Evolutionary conservation across 306 rosid genomes (phyloP).

Genomic region (Quillaja saponaria): DNA sequence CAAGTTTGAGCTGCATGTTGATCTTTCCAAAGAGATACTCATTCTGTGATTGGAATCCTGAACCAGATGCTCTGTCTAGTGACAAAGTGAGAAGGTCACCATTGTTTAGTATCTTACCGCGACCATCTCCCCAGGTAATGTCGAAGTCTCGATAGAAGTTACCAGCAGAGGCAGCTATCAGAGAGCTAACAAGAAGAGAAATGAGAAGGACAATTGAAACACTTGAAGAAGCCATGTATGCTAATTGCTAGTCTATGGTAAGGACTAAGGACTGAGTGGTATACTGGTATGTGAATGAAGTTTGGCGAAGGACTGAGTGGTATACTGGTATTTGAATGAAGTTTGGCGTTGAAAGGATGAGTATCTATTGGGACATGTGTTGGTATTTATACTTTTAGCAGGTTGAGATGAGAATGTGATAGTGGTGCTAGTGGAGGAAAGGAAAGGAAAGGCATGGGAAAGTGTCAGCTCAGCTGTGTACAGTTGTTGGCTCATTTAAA

Average conservation of each 20-base stretch:
- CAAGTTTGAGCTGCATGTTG: slow-evolving; percentile 82
- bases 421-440: too few relatives aligned
- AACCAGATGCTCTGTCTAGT: slow-evolving; percentile 62
- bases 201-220: slow-evolving; percentile 10
- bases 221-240: slow-evolving; percentile 32
- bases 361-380: neutral
- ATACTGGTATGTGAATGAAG: neutral
- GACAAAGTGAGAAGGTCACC: slow-evolving; percentile 58
- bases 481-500: slow-evolving; percentile 21
- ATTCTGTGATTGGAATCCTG: slow-evolving; percentile 66
- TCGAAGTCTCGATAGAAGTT: slow-evolving; percentile 53
- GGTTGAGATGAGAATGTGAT: neutral
- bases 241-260: too few relatives aligned
- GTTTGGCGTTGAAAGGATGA: neutral
- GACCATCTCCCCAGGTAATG: slow-evolving; percentile 69
- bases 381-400: slow-evolving; percentile 19
- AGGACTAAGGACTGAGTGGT: too few relatives aligned
- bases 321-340: neutral
- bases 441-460: slow-evolving; percentile 31
- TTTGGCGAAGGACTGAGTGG: neutral
- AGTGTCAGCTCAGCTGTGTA: slow-evolving; percentile 20
- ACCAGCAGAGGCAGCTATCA: slow-evolving; percentile 34
- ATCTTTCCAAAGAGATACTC: slow-evolving; percentile 63
- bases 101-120: slow-evolving; percentile 61
- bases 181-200: slow-evolving; percentile 26